Evolutionary conservation across 2,329 filamentous ascomycete species (phyloP), one percentile per base, ranked within the genome.

Genomic region (Ascochyta lentis): DNA sequence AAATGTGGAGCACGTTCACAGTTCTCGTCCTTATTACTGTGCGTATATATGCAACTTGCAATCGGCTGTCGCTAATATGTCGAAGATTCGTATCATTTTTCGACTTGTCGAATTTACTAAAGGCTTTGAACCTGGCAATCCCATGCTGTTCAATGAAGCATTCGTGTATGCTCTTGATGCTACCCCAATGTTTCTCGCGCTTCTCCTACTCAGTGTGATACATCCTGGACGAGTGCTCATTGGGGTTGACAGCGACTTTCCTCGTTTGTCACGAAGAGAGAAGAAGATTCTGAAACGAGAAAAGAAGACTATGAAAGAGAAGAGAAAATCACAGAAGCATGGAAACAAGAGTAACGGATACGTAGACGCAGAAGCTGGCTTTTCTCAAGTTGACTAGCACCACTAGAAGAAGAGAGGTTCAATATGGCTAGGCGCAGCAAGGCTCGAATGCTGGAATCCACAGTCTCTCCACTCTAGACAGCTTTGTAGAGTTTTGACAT

Each of bases 31-130:
- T 43, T 16, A 33, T 43, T 10, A 43, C 41, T 15, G 41, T 43
- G n/a, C n/a, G n/a, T 43, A 16, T 5, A 33, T 4, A 13, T 27
- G 8, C 8, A 13, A 12, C 1, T n/a, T 9, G 16, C n/a, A 6
- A 4, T 33, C 16, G 15, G 9, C 81, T 31, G 81, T 83, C 56
- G 79, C 79, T 0, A 27, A 42, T 15, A 1, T 19, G 2, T 22
- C 12, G 5, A 22, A 33, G 41, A 60, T 68, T 26, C 82, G 86
- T 31, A 87, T 88, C 67, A 80, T 86, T 59, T 89, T 83, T 71
- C 83, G 85, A 27, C 76, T 89, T 2, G 70, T 78, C 48, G 84
- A 89, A 67, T 88, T 83, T 63, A 76, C 78, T 0, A 73, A 76
- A 4, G 83, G 82, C 10, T 64, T 81, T 19, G 70, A 72, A 37